phyloP scores from a whole-genome alignment of 805 yeast species.

The Saturnispora sanitii region DNA sequence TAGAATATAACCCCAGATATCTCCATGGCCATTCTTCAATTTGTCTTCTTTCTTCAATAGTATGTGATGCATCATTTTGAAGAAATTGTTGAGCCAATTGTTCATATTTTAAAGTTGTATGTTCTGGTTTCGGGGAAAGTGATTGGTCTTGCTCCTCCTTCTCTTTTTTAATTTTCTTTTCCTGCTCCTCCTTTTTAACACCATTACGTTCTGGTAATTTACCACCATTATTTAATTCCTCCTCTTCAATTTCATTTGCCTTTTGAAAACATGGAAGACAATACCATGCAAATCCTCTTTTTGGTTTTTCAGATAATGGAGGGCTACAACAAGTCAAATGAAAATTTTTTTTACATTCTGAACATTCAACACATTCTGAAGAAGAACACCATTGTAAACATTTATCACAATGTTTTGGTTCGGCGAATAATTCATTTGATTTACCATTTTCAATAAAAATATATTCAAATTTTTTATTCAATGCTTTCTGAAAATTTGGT shows the following conservation, averaged over 20 bases:
- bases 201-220: no score
- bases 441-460: constrained; percentile 66
- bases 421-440: constrained; percentile 49
- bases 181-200: background rate
- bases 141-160: no score
- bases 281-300: constrained; percentile 84
- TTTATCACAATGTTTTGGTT: constrained; percentile 60
- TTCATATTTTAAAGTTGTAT: constrained; percentile 37
- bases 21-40: constrained; percentile 76
- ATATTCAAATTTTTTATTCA: constrained; percentile 59
- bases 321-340: constrained; percentile 85
- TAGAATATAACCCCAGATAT: constrained; percentile 67
- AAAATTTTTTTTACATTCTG: constrained; percentile 58
- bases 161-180: constrained; percentile 26
- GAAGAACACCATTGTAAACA: constrained; percentile 83
- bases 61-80: constrained; percentile 32
- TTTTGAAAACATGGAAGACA: constrained; percentile 70
- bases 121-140: constrained; percentile 9
- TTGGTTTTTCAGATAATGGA: constrained; percentile 69
- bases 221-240: background rate
- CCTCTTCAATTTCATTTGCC: constrained; percentile 24
- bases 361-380: constrained; percentile 67
- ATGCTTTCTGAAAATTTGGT: constrained; percentile 46
- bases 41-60: constrained; percentile 39
- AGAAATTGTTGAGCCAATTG: constrained; percentile 45